Percentiles rank a stretch among this genome's conserved stretches.
phyloP scores from a whole-genome alignment of 1,284 basidiomycete species.

The Spongiforma sp. region DNA sequence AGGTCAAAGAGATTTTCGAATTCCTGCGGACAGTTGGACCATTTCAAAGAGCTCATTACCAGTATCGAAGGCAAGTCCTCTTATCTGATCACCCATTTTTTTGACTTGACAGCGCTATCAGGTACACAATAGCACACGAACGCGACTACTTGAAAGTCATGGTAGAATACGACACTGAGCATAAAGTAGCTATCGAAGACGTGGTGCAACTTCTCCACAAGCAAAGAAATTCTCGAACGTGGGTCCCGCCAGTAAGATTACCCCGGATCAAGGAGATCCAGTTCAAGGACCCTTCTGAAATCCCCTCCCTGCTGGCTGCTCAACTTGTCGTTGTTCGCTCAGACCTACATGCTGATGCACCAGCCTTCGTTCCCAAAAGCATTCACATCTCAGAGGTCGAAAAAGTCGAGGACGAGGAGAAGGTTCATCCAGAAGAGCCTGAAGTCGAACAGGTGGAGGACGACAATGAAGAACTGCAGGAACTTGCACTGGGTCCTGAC shows the following conservation, averaged over 20 bases:
- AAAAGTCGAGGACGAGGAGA: conserved; percentile 1
- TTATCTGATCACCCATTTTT: background rate
- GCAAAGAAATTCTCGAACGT: conserved; percentile 1
- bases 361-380: conserved; percentile 17
- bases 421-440: conserved; percentile 1
- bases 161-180: conserved; percentile 22
- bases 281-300: conserved; percentile 23
- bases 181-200: conserved; percentile 23
- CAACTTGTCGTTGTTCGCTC: conserved; percentile 22
- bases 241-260: conserved; percentile 3
- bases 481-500: background rate
- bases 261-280: conserved; percentile 22
- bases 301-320: conserved; percentile 24
- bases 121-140: conserved; percentile 17
- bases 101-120: background rate
- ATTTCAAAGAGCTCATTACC: background rate
- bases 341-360: conserved; percentile 16
- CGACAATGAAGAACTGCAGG: conserved; percentile 25
- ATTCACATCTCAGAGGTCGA: conserved; percentile 4
- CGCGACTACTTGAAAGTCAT: conserved; percentile 21
- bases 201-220: conserved; percentile 31
- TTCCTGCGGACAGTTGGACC: conserved; percentile 11
- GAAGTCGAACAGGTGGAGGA: conserved; percentile 22
- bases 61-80: conserved; percentile 22
- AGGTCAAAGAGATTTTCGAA: conserved; percentile 19